Evolutionary conservation across 2,329 filamentous ascomycete genomes (phyloP).

Genomic region (Cryoendolithus antarcticus): DNA sequence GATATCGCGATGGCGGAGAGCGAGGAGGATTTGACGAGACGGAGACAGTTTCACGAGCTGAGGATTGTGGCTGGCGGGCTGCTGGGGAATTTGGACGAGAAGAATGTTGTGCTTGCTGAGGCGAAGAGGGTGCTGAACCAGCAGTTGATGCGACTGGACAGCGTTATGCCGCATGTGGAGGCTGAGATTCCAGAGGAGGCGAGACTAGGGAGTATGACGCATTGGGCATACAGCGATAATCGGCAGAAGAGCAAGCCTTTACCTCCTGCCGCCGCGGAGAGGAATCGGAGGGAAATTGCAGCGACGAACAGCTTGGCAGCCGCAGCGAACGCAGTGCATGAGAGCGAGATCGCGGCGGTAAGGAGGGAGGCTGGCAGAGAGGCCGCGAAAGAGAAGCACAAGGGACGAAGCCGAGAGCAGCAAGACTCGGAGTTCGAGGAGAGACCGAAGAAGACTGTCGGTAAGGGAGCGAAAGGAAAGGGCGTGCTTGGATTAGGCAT

Average conservation of each 20-base stretch:
- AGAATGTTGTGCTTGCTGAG: conserved; percentile 90
- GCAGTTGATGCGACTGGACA: conserved; percentile 73
- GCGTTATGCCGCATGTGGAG: conserved; percentile 76
- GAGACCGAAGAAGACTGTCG: conserved; percentile 48
- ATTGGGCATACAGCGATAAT: conserved; percentile 92
- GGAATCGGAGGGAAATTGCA: conserved; percentile 65
- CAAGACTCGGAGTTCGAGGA: conserved; percentile 75
- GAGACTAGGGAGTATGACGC: conserved; percentile 76
- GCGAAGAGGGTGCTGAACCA: conserved; percentile 81
- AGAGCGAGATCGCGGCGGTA: conserved; percentile 67
- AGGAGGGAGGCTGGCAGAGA: conserved; percentile 78
- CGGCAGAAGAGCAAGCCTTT: conserved; percentile 39
- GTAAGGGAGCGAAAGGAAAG: conserved; percentile 48
- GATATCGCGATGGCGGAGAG: conserved; percentile 17
- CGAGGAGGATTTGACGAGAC: conserved; percentile 38
- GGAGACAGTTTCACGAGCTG: conserved; percentile 53
- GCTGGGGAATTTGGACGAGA: conserved; percentile 86
- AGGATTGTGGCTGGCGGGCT: conserved; percentile 70
- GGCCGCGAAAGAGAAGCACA: conserved; percentile 52
- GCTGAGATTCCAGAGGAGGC: conserved; percentile 89
- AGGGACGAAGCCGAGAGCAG: conserved; percentile 48
- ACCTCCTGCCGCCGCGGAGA: conserved; percentile 47
- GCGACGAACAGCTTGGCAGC: conserved; percentile 56
- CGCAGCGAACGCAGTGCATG: conserved; percentile 62
- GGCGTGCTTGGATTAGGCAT: conserved; percentile 51